A percentile compares a stretch with the other conserved stretches of the same genome.
Evolutionary conservation across 495 filamentous ascomycete genomes (phyloP).

Genomic region (Hyaloscypha hepaticicola): DNA sequence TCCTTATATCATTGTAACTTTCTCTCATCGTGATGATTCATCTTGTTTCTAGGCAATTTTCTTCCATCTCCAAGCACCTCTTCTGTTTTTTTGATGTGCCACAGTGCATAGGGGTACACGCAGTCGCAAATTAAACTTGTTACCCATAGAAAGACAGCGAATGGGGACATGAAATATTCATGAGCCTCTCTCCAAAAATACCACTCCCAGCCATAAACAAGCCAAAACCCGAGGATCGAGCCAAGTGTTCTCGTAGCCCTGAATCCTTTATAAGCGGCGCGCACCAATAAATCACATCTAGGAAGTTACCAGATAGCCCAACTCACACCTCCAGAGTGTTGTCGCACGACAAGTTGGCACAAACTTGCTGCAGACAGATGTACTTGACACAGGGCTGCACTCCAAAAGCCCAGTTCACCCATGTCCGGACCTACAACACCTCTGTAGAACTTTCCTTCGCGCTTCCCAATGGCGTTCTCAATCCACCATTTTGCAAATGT

Average conservation of each 20-base stretch:
- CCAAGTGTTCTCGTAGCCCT: slow-evolving; percentile 40
- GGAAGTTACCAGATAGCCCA: slow-evolving; percentile 42
- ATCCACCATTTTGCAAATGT: slow-evolving; percentile 41
- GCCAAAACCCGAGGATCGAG: slow-evolving; percentile 35
- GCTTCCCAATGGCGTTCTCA: slow-evolving; percentile 35
- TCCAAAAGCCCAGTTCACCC: slow-evolving; percentile 45
- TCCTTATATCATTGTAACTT: neutral
- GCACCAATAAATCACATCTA: neutral
- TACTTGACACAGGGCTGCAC: slow-evolving; percentile 33
- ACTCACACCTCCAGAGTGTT: slow-evolving; percentile 41
- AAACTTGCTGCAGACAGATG: slow-evolving; percentile 34
- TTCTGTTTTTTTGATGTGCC: slow-evolving; percentile 35
- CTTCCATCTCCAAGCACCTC: slow-evolving; percentile 36
- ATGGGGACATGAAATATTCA: slow-evolving; percentile 36
- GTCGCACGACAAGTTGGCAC: slow-evolving; percentile 37
- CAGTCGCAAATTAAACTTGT: slow-evolving; percentile 37
- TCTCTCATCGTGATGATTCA: neutral
- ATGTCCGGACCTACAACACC: slow-evolving; percentile 39
- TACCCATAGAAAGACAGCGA: slow-evolving; percentile 36
- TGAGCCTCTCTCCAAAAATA: slow-evolving; percentile 44
- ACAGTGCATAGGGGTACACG: slow-evolving; percentile 38
- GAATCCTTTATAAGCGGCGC: neutral
- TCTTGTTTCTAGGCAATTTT: slow-evolving; percentile 4
- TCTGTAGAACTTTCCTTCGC: slow-evolving; percentile 37
- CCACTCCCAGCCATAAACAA: slow-evolving; percentile 36